phyloP scores from a whole-genome alignment of 2,329 filamentous ascomycete species.

The Calonectria pseudoturangicola region DNA sequence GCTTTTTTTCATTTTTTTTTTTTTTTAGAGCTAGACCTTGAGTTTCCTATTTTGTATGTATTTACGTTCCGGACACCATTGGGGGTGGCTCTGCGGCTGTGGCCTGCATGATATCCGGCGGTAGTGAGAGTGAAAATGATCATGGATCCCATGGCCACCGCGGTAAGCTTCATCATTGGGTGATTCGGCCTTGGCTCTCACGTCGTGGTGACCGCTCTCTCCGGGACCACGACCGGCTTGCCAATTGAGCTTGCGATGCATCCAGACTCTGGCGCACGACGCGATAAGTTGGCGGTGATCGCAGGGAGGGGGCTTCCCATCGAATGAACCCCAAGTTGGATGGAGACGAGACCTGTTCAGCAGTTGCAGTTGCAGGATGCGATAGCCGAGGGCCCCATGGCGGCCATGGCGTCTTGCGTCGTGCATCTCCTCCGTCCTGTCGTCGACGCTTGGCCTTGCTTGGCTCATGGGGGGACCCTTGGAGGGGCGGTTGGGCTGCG shows the following conservation, averaged over 20 bases:
- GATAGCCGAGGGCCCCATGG: conserved; percentile 51
- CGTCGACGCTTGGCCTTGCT: conserved; percentile 3
- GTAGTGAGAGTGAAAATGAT: conserved; percentile 40
- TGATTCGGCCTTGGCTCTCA: conserved; percentile 10
- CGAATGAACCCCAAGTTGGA: conserved; percentile 2
- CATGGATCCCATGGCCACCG: conserved; percentile 45
- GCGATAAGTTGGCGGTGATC: conserved; percentile 23
- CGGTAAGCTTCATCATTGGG: conserved; percentile 34
- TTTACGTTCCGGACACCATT: conserved; percentile 28
- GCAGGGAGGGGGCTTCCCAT: not conserved
- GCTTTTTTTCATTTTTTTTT: too few species aligned
- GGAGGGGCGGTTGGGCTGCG: conserved; percentile 23
- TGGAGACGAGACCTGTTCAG: conserved; percentile 6
- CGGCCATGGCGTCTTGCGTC: conserved; percentile 33
- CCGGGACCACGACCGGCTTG: conserved; percentile 9
- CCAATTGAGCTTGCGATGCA: conserved; percentile 22
- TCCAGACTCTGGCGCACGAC: not conserved
- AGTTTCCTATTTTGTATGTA: conserved; percentile 19
- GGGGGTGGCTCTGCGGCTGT: conserved; percentile 42
- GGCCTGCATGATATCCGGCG: conserved; percentile 45
- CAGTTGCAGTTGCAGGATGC: conserved; percentile 27
- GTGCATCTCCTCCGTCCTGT: conserved; percentile 20
- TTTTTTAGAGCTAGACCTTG: conserved; percentile 24
- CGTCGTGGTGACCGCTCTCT: conserved; percentile 28
- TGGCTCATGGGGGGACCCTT: conserved; percentile 29